Percentiles rank a stretch among this genome's conserved stretches.
Evolutionary conservation across 257 asterid species (phyloP).

Genomic region (Salvia miltiorrhiza): DNA sequence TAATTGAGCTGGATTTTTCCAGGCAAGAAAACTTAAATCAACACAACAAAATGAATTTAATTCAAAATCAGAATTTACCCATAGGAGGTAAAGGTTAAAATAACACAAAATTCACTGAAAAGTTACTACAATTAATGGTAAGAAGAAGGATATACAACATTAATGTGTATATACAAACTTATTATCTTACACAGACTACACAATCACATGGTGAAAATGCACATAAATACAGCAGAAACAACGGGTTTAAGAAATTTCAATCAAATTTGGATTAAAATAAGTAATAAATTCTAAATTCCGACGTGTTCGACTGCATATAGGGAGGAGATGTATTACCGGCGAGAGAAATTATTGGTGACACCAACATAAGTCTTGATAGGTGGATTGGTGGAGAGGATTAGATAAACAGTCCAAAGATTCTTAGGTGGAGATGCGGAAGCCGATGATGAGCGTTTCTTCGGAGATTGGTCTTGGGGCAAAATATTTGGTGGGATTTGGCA

Average conservation of each 20-base stretch:
- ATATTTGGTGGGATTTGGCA: constrained; percentile 21
- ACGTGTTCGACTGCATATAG: not conserved
- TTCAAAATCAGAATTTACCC: not conserved
- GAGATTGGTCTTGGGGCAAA: constrained; percentile 15
- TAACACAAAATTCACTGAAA: not conserved
- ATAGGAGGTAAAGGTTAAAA: not conserved
- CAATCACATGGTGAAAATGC: not conserved
- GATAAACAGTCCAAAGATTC: constrained; percentile 64
- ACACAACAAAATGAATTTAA: not conserved
- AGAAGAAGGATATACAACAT: not conserved
- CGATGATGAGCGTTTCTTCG: constrained; percentile 25
- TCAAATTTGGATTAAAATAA: not conserved
- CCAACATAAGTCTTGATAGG: constrained; percentile 85
- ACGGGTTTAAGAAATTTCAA: not conserved
- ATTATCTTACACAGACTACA: not conserved
- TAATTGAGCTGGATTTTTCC: not conserved
- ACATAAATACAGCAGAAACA: not conserved
- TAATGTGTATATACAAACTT: not conserved
- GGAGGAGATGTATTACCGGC: constrained; percentile 45
- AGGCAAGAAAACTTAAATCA: not conserved
- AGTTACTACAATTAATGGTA: not conserved
- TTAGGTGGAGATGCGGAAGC: constrained; percentile 24
- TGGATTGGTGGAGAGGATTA: constrained; percentile 69
- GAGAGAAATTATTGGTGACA: constrained; percentile 68
- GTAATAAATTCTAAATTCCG: too few relatives aligned